Evolutionary conservation across 129 eudicot genomes (phyloP).

Genomic region (Chrysanthemum seticuspe): DNA sequence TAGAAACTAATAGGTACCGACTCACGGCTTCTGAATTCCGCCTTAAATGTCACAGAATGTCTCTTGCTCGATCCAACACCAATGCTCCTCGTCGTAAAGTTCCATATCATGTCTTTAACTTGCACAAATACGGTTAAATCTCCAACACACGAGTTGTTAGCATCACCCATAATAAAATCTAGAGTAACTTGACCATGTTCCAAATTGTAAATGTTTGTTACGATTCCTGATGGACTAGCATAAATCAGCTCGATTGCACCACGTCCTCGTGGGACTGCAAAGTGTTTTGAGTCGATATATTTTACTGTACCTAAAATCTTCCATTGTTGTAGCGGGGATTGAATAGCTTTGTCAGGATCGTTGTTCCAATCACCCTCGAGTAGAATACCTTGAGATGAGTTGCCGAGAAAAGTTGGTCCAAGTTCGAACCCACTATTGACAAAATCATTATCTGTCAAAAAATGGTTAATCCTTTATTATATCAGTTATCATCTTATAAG

Average conservation of each 20-base stretch:
- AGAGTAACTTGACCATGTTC: no score
- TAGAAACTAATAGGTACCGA: no score
- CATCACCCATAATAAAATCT: no score
- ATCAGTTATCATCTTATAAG: neutral
- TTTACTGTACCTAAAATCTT: neutral
- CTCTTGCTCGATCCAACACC: no score
- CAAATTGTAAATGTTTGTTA: neutral
- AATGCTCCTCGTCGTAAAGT: no score
- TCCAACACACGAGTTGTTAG: no score
- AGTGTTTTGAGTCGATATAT: neutral
- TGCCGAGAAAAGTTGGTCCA: neutral
- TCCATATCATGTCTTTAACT: no score
- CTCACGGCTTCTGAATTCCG: no score
- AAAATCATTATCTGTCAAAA: neutral
- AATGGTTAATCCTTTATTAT: neutral
- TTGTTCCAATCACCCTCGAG: neutral
- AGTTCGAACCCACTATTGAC: neutral
- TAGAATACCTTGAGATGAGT: neutral
- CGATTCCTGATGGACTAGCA: neutral
- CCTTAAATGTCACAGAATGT: no score
- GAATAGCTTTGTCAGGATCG: neutral
- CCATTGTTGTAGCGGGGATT: neutral
- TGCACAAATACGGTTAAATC: no score
- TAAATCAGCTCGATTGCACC: neutral
- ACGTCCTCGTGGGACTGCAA: neutral